Evolutionary conservation across 2,329 filamentous ascomycete genomes (phyloP).

Genomic region (Pseudocercospora macadamiae): DNA sequence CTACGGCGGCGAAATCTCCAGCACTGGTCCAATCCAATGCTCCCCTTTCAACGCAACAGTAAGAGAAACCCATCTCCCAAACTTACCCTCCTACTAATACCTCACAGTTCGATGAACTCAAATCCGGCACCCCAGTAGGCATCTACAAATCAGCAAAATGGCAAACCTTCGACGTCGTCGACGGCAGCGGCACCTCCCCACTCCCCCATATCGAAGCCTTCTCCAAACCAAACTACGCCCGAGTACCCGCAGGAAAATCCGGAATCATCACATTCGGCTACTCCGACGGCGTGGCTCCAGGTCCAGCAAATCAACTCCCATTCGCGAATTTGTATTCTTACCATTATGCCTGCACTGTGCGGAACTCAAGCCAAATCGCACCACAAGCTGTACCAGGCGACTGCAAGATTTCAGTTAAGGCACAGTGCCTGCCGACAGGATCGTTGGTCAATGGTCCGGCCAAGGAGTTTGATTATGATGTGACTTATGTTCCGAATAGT

Average conservation of each 20-base stretch:
- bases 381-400: background rate
- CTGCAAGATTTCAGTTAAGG: constrained; percentile 1
- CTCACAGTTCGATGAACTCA: constrained; percentile 9
- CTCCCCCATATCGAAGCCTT: background rate
- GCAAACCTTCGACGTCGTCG: constrained; percentile 2
- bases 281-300: background rate
- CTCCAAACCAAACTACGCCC: constrained; percentile 6
- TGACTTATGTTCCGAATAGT: background rate
- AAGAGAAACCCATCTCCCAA: background rate
- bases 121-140: background rate
- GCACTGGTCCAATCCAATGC: constrained; percentile 5
- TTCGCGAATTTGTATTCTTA: constrained; percentile 7
- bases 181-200: background rate
- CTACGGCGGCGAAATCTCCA: background rate
- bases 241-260: constrained; percentile 4
- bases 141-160: constrained; percentile 12
- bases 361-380: background rate
- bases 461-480: constrained; percentile 4
- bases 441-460: background rate
- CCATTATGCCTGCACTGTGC: constrained; percentile 4
- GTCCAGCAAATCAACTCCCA: background rate
- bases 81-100: background rate
- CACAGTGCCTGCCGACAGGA: background rate
- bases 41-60: constrained; percentile 6
- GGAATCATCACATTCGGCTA: constrained; percentile 14